Conservation (phyloP, 1,284 basidiomycete species). For the Cystobasidium slooffiae region DNA sequence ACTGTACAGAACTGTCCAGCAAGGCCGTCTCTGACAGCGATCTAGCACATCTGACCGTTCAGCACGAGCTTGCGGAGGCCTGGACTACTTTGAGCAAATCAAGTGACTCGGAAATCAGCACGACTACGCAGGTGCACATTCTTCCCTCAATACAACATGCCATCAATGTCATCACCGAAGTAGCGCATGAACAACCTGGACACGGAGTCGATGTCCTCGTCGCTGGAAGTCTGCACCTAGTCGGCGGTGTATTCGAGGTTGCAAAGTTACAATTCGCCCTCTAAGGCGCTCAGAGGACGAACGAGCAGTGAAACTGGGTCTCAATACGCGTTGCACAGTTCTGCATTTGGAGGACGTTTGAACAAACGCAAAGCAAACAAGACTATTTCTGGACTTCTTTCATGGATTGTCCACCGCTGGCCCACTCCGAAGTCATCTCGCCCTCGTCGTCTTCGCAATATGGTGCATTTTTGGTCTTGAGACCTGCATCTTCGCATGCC, state of each 20-base stretch:
- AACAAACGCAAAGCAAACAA: no score
- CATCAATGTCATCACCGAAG: constrained; percentile 64
- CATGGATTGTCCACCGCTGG: no score
- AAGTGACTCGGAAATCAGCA: constrained; percentile 60
- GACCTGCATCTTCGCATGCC: no score
- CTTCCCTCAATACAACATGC: constrained; percentile 89
- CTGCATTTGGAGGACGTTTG: no score
- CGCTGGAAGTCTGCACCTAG: constrained; percentile 88
- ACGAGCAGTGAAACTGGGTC: background rate
- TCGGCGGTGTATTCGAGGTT: constrained; percentile 92
- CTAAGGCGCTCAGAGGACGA: background rate
- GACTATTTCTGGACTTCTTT: no score
- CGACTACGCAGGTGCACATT: constrained; percentile 68
- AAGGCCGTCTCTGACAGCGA: constrained; percentile 69
- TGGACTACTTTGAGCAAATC: constrained; percentile 71
- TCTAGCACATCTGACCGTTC: constrained; percentile 70
- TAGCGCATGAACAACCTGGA: constrained; percentile 48
- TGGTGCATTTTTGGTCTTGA: no score
- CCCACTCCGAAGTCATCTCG: no score
- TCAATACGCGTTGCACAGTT: no score
- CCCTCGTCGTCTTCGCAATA: no score
- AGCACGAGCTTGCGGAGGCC: constrained; percentile 73
- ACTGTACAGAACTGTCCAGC: constrained; percentile 69
- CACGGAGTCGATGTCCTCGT: constrained; percentile 72
- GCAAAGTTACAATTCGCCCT: constrained; percentile 64